These are phyloP conservation scores for Piper longum DNA, from an alignment of 164 flowering plant genomes.

Conservation along the genomic window DNA sequence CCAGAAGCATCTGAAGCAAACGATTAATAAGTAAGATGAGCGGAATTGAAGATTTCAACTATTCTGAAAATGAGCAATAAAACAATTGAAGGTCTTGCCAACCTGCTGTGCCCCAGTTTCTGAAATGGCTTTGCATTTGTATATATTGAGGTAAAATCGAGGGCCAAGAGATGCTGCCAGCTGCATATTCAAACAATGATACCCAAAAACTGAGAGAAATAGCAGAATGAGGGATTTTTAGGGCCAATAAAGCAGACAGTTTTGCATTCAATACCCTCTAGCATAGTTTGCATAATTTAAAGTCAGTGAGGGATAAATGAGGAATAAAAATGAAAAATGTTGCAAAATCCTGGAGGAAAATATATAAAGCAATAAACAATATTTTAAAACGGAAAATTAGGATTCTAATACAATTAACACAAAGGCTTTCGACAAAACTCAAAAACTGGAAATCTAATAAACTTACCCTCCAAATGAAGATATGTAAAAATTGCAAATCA, in stretches of 20 bases:
- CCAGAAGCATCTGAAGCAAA: constrained; percentile 76
- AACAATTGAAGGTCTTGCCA: not conserved
- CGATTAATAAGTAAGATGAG: not conserved
- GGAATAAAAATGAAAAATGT: too few species aligned
- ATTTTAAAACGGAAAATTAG: too few species aligned
- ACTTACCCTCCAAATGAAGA: too few species aligned
- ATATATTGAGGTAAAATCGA: constrained; percentile 79
- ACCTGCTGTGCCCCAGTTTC: constrained; percentile 99
- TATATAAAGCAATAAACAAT: too few species aligned
- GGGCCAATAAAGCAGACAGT: not conserved
- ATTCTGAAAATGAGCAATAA: not conserved
- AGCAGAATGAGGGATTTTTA: not conserved
- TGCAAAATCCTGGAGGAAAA: too few species aligned
- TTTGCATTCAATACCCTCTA: not conserved
- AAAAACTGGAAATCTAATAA: too few species aligned
- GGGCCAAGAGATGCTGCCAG: constrained; percentile 95
- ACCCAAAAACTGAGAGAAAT: not conserved
- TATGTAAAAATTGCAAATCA: too few species aligned
- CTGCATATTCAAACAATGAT: constrained; percentile 29
- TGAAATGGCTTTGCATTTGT: constrained; percentile 91
- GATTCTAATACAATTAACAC: too few species aligned
- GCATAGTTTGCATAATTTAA: too few species aligned
- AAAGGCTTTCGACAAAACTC: too few species aligned
- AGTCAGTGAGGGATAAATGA: too few species aligned
- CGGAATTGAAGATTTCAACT: not conserved